Evolutionary conservation across 1,284 basidiomycete species (phyloP), one percentile per base, ranked within the genome.

Genomic region (Waitea zeae): DNA sequence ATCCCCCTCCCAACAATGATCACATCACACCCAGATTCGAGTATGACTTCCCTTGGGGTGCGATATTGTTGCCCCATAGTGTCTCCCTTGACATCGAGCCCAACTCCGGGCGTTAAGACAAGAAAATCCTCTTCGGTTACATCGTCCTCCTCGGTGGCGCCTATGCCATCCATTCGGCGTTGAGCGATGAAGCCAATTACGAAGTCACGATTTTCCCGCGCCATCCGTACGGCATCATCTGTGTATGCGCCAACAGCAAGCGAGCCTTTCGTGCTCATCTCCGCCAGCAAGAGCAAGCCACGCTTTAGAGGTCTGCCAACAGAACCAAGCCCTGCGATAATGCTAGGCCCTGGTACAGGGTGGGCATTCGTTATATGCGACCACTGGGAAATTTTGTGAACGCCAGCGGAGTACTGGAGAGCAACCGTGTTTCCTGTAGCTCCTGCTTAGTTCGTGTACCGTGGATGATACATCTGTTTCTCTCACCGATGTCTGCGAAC

Each of bases 1-100:
- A 99, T 81, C 0, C 93, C 95, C 38, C 95, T 64, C 12, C 95
- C 95, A 26, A 99, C 95, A 43, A 99, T 98, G 50, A 98, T 98
- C 18, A 98, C 71, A 59, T 99, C 95, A 52, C 87, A 89, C n/a
- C 89, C 92, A 30, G 70, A 74, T 34, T 83, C 72, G 24, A 70
- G 53, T 12, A 99, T 62, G 15, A 95, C 93, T 52, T 93, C 66
- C 22, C 70, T 58, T 1, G 95, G 95, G 3, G 90, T 93, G 37
- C 90, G 67, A 56, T 99, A 99, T 54, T 96, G 90, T 57, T 99
- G 95, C 12, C 93, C 95, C 73, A 93, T 78, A 2, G 62, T 61
- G 54, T 98, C 95, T 2, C 86, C 88, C 42, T 70, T 78, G 4
- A 59, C 53, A 42, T 88, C 86, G 32, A 97, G 61, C 3, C 83